phyloP scores from a whole-genome alignment of 2,329 filamentous ascomycete genomes.

The Botrytis hyacinthi region DNA sequence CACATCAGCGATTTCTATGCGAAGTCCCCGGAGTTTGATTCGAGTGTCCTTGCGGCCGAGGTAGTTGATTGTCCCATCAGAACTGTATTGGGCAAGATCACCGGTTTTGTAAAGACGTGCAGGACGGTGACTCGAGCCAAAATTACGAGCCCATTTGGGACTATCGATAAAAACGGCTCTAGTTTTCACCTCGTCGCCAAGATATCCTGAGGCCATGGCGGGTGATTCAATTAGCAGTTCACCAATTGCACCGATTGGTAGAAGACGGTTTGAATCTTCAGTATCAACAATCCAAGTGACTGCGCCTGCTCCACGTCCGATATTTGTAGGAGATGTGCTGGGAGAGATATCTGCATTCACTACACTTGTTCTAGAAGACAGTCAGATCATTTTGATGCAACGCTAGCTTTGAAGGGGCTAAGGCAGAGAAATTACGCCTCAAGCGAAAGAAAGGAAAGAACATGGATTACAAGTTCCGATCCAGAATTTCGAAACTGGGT shows the following conservation, averaged over 20 bases:
- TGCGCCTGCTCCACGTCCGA: constrained; percentile 28
- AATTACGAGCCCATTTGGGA: constrained; percentile 21
- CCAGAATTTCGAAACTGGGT: background rate
- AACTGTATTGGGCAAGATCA: constrained; percentile 41
- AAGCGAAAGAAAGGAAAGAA: background rate
- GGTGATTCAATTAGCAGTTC: constrained; percentile 43
- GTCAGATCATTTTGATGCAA: background rate
- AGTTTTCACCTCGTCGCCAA: constrained; percentile 42
- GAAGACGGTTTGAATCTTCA: constrained; percentile 39
- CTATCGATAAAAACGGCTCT: constrained; percentile 39
- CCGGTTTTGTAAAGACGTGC: constrained; percentile 54
- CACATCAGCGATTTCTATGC: constrained; percentile 16
- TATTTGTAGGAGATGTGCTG: constrained; percentile 18
- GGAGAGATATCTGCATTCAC: constrained; percentile 7
- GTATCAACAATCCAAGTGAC: constrained; percentile 43
- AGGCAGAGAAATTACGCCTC: background rate
- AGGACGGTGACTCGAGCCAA: background rate
- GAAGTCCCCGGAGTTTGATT: constrained; percentile 15
- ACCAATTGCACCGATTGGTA: constrained; percentile 40
- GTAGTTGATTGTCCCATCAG: constrained; percentile 16
- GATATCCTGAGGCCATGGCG: constrained; percentile 42
- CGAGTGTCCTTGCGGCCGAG: constrained; percentile 16
- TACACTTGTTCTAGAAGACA: constrained; percentile 4
- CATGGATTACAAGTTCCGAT: background rate
- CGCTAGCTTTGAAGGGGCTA: too few relatives aligned